Percentiles rank a stretch among this genome's conserved stretches.
These are phyloP conservation scores for Salix brachista DNA, from an alignment of 345 rosid species.

Conservation along the genomic window DNA sequence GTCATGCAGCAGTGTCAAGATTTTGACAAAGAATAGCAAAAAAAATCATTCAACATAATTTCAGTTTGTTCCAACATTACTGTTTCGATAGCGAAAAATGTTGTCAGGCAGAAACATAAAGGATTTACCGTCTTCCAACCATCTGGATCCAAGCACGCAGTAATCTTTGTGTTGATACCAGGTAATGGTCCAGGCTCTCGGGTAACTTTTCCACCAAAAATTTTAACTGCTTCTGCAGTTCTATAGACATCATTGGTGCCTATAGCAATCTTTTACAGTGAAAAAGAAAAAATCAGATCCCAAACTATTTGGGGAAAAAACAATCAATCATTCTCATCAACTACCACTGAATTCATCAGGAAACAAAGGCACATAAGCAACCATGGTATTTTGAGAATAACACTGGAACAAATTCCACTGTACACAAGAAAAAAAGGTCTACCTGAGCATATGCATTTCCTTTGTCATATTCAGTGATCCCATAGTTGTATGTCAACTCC, in stretches of 20 bases:
- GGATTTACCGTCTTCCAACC: slow-evolving; percentile 87
- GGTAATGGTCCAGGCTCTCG: slow-evolving; percentile 97
- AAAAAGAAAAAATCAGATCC: slow-evolving; percentile 2
- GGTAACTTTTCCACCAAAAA: slow-evolving; percentile 80
- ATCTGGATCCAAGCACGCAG: slow-evolving; percentile 95
- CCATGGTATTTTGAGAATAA: not conserved
- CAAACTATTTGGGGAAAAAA: slow-evolving; percentile 5
- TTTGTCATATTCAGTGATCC: slow-evolving; percentile 80
- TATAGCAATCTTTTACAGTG: slow-evolving; percentile 67
- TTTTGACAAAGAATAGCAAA: not conserved
- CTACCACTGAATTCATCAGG: not conserved
- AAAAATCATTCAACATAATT: not conserved
- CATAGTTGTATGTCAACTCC: slow-evolving; percentile 92
- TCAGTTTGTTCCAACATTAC: not conserved
- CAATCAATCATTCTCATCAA: not conserved
- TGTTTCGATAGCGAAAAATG: not conserved
- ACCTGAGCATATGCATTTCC: slow-evolving; percentile 97
- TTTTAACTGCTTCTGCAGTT: slow-evolving; percentile 85
- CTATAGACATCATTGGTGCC: slow-evolving; percentile 95
- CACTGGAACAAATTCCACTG: not conserved
- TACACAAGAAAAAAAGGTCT: not conserved
- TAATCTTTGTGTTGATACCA: slow-evolving; percentile 90
- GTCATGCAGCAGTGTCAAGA: not conserved
- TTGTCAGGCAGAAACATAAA: not conserved
- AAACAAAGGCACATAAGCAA: not conserved